Conservation (phyloP, 768 basidiomycete genomes). For the Cyathus striatus region DNA sequence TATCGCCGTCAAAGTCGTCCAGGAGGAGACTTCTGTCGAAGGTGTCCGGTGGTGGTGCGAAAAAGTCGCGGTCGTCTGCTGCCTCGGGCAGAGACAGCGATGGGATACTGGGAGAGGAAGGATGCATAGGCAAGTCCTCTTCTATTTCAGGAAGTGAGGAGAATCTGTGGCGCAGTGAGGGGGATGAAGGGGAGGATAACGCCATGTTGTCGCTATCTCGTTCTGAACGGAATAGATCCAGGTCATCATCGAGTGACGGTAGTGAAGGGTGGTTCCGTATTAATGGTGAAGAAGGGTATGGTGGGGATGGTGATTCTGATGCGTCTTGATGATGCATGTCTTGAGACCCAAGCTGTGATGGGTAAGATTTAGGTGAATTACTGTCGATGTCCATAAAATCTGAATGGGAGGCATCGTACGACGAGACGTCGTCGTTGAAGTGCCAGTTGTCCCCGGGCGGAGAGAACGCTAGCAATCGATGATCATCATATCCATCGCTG, state of each 20-base stretch:
- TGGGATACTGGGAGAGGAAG: neutral
- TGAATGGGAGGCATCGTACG: no score
- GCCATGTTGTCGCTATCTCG: neutral
- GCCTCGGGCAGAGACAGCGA: slow-evolving; percentile 17
- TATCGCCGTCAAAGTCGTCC: slow-evolving; percentile 34
- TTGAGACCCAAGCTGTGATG: no score
- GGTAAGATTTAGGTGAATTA: no score
- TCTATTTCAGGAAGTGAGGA: slow-evolving; percentile 33
- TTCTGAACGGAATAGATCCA: neutral
- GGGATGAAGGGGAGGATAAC: neutral
- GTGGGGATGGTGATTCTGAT: neutral
- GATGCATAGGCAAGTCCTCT: slow-evolving; percentile 12
- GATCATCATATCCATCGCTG: no score
- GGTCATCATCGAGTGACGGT: neutral
- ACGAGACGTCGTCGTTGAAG: no score
- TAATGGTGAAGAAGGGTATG: neutral
- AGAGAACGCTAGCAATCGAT: no score
- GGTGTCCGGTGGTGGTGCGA: slow-evolving; percentile 11
- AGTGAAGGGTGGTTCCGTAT: neutral
- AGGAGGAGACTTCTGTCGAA: slow-evolving; percentile 26
- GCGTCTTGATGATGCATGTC: slow-evolving; percentile 9
- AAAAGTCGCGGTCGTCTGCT: slow-evolving; percentile 19
- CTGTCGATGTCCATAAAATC: no score
- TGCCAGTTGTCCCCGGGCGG: no score
- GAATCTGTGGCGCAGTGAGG: neutral